These are phyloP conservation scores for Leccinum fallax DNA, from an alignment of 1,284 basidiomycete genomes.

Conservation along the genomic window DNA sequence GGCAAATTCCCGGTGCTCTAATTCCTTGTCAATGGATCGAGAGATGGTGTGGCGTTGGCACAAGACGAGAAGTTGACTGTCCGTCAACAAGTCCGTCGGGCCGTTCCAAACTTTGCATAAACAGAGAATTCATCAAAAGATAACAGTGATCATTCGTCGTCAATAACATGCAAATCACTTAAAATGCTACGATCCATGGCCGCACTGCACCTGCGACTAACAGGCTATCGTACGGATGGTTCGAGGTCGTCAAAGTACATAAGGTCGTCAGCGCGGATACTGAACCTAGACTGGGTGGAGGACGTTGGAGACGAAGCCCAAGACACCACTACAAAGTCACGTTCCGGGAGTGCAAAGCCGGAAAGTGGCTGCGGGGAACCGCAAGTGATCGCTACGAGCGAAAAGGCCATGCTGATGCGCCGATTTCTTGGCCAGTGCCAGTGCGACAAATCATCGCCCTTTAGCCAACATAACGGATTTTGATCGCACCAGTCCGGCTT, in stretches of 20 bases:
- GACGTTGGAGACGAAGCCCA: conserved; percentile 14
- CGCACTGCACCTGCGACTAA: conserved; percentile 13
- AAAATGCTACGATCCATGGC: conserved; percentile 11
- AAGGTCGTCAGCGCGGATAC: conserved; percentile 26
- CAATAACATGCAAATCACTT: conserved; percentile 11
- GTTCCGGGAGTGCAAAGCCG: conserved; percentile 22
- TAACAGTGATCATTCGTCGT: conserved; percentile 3
- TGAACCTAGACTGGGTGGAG: conserved; percentile 19
- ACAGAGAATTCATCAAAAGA: neutral
- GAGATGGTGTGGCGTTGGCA: neutral
- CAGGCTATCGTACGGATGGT: conserved; percentile 14
- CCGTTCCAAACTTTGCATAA: neutral
- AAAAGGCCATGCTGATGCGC: conserved; percentile 24
- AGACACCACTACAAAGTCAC: conserved; percentile 16
- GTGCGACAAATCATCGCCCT: conserved; percentile 16
- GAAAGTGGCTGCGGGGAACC: conserved; percentile 25
- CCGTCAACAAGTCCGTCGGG: too few species aligned
- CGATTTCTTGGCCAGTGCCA: conserved; percentile 16
- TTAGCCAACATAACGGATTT: conserved; percentile 71
- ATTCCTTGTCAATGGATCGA: conserved; percentile 2
- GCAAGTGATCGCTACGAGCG: conserved; percentile 29
- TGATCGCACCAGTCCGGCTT: conserved; percentile 63
- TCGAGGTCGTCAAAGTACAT: conserved; percentile 31
- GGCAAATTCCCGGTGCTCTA: neutral
- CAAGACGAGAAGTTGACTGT: neutral